Base-by-base conservation (phyloP, 164 flowering plant species). In the Kingdonia uniflora region DNA sequence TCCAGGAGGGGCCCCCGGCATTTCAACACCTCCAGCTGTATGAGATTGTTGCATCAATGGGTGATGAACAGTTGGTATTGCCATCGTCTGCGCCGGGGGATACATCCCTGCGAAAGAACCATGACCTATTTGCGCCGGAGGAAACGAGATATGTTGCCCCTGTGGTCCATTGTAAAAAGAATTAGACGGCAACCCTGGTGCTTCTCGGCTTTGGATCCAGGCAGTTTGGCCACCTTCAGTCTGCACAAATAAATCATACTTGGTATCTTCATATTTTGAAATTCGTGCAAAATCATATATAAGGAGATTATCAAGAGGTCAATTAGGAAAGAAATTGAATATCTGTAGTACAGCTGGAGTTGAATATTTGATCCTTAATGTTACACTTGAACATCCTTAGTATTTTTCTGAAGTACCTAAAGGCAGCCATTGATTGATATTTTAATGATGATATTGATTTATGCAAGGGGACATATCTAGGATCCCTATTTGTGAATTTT, bases 101-200 rank as follows among this genome's bases (percentile, higher is more conserved):
- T 79, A 90, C 3, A 90, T 61, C 25, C 87, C 75, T 15, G 91
- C 57, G 62, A 80, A 80, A 39, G 84, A 63, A 59, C 83, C 81
- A 59, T 80, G 91, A 54, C 79, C 84, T 15, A 76, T 68, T 53
- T 86, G 95, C 11, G 94, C 38, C 19, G 95, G 80, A 5, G 83
- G 51, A 57, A 67, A 90, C 54, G 91, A 64, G 48, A 87, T 70
- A 61, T 85, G 88, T 68, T 82, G 97, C 54, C 85, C 88, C 57
- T 86, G 95, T 46, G 88, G 85, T 49, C 82, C 73, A 68, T 74
- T 82, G 76, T 90, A 90, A 69, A 82, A 89, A 13, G 92, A 79
- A 65, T 65, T 81, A 6, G 80, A 65, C 29, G 74, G 95, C 62
- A 89, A 49, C 62, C 74, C 71, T 14, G 95, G 59, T 8, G 81